Evolutionary conservation across 2,329 filamentous ascomycete genomes (phyloP).

Genomic region (Alternaria atra): DNA sequence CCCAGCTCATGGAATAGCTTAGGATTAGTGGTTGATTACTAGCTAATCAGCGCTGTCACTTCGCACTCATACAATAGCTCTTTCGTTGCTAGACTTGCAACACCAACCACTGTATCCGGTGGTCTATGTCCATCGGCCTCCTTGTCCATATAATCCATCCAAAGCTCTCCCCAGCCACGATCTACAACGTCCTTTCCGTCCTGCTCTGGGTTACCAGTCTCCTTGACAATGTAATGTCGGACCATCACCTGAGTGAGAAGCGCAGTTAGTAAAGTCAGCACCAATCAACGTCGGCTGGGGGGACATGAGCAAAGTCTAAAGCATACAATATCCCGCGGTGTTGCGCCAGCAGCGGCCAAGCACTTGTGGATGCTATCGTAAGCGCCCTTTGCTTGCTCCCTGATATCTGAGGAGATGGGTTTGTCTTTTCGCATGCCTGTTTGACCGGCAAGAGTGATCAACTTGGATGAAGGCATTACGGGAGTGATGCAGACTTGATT

Average conservation of each 20-base stretch:
- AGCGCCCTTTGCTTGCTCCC: constrained; percentile 40
- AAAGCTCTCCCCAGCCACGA: constrained; percentile 44
- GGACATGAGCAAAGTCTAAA: not conserved
- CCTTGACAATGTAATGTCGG: constrained; percentile 49
- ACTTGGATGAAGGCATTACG: constrained; percentile 36
- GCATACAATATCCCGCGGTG: constrained; percentile 43
- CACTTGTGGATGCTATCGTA: constrained; percentile 39
- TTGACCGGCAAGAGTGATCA: constrained; percentile 47
- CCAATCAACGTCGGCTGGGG: not conserved
- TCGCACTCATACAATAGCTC: constrained; percentile 47
- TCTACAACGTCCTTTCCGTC: constrained; percentile 36
- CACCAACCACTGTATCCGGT: constrained; percentile 50
- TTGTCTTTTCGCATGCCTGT: constrained; percentile 31
- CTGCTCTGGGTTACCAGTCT: constrained; percentile 37
- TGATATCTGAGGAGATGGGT: constrained; percentile 26
- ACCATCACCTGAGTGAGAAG: constrained; percentile 33
- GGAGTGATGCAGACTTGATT: constrained; percentile 44
- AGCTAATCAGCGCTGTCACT: constrained; percentile 40
- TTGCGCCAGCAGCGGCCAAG: constrained; percentile 42
- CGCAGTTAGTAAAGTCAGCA: not conserved
- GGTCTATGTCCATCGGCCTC: constrained; percentile 45
- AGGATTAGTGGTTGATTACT: not conserved
- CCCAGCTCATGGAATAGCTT: not conserved
- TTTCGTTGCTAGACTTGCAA: constrained; percentile 44
- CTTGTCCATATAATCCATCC: constrained; percentile 49